Conservation (phyloP, 169 alveolate genomes). For the Plasmodium knowlesi region DNA sequence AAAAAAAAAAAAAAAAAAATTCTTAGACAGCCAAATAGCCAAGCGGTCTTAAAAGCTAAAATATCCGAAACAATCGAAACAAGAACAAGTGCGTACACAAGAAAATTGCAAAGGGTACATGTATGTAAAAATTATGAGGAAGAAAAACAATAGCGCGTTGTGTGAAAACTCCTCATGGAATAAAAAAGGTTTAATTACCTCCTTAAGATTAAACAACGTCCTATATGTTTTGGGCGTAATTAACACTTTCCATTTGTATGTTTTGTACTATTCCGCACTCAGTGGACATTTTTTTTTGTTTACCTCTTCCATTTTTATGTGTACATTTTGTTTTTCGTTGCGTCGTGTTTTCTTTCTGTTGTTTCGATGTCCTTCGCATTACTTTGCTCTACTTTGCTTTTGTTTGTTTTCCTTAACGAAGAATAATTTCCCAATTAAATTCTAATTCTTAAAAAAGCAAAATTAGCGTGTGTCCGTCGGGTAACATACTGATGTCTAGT, state of each 20-base stretch:
- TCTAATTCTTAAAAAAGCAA: slow-evolving; percentile 38
- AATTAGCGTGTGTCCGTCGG: slow-evolving; percentile 35
- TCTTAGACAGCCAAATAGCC: background rate
- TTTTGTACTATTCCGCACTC: background rate
- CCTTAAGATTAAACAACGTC: background rate
- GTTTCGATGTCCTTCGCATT: background rate
- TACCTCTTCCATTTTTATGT: background rate
- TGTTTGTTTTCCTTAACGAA: slow-evolving; percentile 46
- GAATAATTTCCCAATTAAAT: slow-evolving; percentile 41
- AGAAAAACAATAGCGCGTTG: background rate
- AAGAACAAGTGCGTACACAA: background rate
- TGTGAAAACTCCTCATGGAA: background rate
- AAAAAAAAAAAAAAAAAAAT: background rate
- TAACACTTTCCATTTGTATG: background rate
- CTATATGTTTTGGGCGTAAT: background rate
- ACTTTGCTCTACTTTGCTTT: slow-evolving; percentile 9
- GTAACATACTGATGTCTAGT: background rate
- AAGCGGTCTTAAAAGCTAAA: background rate
- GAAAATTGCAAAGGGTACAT: background rate
- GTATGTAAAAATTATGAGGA: background rate
- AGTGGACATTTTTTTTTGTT: background rate
- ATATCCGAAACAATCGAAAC: background rate
- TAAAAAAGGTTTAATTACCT: background rate
- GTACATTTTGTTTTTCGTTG: background rate
- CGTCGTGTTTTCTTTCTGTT: background rate